phyloP scores from a whole-genome alignment of 2,329 filamentous ascomycete species.

The Calonectria fujianensis region DNA sequence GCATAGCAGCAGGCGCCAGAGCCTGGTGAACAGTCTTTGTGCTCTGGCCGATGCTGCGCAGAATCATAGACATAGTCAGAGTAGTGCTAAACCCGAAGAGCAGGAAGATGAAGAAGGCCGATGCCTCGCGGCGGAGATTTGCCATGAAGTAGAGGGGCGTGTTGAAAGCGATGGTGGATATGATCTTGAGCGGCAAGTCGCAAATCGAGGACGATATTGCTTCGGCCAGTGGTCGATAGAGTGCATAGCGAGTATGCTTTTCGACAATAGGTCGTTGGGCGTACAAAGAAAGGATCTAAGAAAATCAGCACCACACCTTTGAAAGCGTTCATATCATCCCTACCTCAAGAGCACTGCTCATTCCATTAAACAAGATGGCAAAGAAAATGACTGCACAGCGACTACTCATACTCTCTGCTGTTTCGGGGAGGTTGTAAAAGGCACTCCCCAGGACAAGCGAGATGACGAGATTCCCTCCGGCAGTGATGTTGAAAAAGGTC shows the following conservation, averaged over 20 bases:
- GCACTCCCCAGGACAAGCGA: slow-evolving; percentile 70
- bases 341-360: slow-evolving; percentile 59
- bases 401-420: slow-evolving; percentile 65
- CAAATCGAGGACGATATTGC: slow-evolving; percentile 58
- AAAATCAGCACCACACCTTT: slow-evolving; percentile 53
- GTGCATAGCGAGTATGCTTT: slow-evolving; percentile 59
- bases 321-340: not conserved
- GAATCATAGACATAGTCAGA: slow-evolving; percentile 63
- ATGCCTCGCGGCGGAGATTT: slow-evolving; percentile 64
- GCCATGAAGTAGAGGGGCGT: slow-evolving; percentile 70
- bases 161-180: slow-evolving; percentile 63
- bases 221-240: slow-evolving; percentile 59
- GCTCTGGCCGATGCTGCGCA: slow-evolving; percentile 58
- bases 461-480: slow-evolving; percentile 63
- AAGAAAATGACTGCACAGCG: slow-evolving; percentile 70
- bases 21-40: slow-evolving; percentile 73
- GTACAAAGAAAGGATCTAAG: slow-evolving; percentile 56
- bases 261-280: slow-evolving; percentile 58
- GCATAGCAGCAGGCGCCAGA: slow-evolving; percentile 62
- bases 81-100: slow-evolving; percentile 64
- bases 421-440: slow-evolving; percentile 66
- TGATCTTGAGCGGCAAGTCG: slow-evolving; percentile 64
- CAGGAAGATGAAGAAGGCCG: slow-evolving; percentile 67
- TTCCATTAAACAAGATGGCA: slow-evolving; percentile 70
- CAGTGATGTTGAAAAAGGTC: slow-evolving; percentile 43